phyloP scores from a whole-genome alignment of 2,329 filamentous ascomycete species.

The Sarocladiaceae sp. region DNA sequence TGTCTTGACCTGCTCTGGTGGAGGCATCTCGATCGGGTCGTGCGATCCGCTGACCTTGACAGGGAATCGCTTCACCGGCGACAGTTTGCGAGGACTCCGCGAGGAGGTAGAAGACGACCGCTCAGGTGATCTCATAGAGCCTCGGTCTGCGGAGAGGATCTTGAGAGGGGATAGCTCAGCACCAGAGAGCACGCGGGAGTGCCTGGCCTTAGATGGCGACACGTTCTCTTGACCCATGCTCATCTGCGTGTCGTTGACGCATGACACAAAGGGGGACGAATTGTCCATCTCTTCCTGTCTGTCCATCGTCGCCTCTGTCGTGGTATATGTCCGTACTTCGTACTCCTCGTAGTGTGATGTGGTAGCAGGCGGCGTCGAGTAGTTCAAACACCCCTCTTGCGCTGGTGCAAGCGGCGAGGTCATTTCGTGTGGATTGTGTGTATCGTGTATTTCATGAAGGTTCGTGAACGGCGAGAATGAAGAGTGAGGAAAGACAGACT shows the following conservation, averaged over 20 bases:
- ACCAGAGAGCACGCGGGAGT: constrained; percentile 54
- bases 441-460: constrained; percentile 5
- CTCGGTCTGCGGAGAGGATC: constrained; percentile 32
- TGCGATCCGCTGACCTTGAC: constrained; percentile 44
- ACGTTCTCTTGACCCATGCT: constrained; percentile 40
- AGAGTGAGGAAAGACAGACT: neutral
- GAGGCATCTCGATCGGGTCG: neutral
- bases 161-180: constrained; percentile 54
- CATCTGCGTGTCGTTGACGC: constrained; percentile 25
- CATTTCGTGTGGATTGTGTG: constrained; percentile 21
- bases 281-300: constrained; percentile 17
- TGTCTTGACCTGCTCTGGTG: neutral
- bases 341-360: constrained; percentile 27
- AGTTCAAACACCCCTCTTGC: constrained; percentile 33
- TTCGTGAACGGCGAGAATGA: neutral
- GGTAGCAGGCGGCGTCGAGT: constrained; percentile 24
- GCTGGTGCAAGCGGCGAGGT: constrained; percentile 36
- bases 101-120: neutral
- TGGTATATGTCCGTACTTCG: constrained; percentile 27
- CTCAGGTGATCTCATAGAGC: constrained; percentile 7
- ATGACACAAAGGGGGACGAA: constrained; percentile 23
- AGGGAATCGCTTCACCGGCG: constrained; percentile 56
- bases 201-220: constrained; percentile 41
- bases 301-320: constrained; percentile 11
- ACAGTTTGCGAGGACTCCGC: constrained; percentile 31